phyloP scores from a whole-genome alignment of 225 moss, liverwort and hornwort species.

The Physcomitrium patens region DNA sequence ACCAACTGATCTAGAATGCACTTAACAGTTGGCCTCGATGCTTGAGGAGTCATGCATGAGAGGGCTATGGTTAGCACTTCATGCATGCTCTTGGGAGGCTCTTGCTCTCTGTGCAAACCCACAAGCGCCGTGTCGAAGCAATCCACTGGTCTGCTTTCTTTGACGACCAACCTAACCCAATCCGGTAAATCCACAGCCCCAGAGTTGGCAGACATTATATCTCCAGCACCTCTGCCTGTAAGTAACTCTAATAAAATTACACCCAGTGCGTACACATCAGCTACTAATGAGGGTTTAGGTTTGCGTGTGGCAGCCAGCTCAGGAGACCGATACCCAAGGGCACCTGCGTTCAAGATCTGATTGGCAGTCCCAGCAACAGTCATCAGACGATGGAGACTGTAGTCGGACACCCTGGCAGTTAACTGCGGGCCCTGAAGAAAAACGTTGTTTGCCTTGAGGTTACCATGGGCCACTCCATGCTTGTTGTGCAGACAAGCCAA shows the following conservation, averaged over 20 bases:
- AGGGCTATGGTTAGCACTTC: slow-evolving; percentile 71
- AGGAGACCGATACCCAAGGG: slow-evolving; percentile 83
- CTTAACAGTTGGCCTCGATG: slow-evolving; percentile 67
- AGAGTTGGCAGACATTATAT: slow-evolving; percentile 68
- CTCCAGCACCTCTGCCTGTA: slow-evolving; percentile 86
- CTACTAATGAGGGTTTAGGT: slow-evolving; percentile 73
- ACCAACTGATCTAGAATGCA: slow-evolving; percentile 70
- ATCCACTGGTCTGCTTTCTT: slow-evolving; percentile 72
- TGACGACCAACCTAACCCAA: slow-evolving; percentile 76
- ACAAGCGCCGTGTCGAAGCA: slow-evolving; percentile 83
- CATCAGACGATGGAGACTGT: slow-evolving; percentile 85
- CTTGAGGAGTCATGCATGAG: slow-evolving; percentile 67
- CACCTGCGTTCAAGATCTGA: slow-evolving; percentile 78
- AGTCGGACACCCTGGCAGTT: slow-evolving; percentile 73
- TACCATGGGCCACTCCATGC: slow-evolving; percentile 83
- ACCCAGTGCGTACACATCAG: slow-evolving; percentile 88
- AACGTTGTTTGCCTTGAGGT: slow-evolving; percentile 83
- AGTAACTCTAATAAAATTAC: slow-evolving; percentile 79
- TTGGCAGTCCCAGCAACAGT: slow-evolving; percentile 76
- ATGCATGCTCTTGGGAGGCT: slow-evolving; percentile 74
- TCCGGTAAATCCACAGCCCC: slow-evolving; percentile 83
- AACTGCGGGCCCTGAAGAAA: slow-evolving; percentile 72
- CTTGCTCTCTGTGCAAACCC: slow-evolving; percentile 69
- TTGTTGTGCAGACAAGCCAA: slow-evolving; percentile 72
- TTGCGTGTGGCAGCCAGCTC: slow-evolving; percentile 76